Conservation (phyloP, 164 flowering plant genomes). For the Stephania japonica region DNA sequence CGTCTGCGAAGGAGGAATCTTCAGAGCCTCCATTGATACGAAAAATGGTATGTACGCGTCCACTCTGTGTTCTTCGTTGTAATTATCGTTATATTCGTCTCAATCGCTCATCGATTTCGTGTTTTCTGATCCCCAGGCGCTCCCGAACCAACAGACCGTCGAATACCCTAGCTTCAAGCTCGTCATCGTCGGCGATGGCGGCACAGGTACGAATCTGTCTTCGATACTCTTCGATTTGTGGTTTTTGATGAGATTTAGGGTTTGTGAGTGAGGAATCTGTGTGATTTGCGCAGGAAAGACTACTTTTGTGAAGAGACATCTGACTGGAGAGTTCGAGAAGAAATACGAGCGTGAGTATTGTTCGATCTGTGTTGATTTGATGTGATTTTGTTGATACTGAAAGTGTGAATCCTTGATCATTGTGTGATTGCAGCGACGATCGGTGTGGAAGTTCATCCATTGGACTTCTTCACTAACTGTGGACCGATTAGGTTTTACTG, state of each 20-base stretch:
- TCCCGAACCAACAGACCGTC: conserved; percentile 14
- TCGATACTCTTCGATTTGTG: neutral
- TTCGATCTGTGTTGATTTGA: neutral
- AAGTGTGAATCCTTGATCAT: neutral
- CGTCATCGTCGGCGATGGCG: conserved; percentile 20
- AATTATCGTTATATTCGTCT: neutral
- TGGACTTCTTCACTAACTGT: conserved; percentile 62
- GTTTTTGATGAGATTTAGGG: neutral
- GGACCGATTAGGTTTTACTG: conserved; percentile 61
- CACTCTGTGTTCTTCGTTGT: neutral
- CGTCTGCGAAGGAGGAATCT: neutral
- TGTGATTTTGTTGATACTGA: neutral
- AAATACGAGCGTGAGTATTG: conserved; percentile 28
- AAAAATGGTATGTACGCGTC: conserved; percentile 1
- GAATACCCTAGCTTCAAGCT: conserved; percentile 22
- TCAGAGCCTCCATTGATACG: neutral
- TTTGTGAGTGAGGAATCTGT: neutral
- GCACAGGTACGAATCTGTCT: conserved; percentile 12
- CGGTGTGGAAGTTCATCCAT: conserved; percentile 69
- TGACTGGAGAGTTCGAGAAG: conserved; percentile 38
- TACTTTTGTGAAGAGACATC: conserved; percentile 39
- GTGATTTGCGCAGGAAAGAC: conserved; percentile 27
- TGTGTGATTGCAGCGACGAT: conserved; percentile 35
- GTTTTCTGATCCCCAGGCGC: conserved; percentile 9
- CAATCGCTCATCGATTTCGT: neutral